Conservation (phyloP, 805 yeast genomes). For the Wickerhamomyces ciferrii region DNA sequence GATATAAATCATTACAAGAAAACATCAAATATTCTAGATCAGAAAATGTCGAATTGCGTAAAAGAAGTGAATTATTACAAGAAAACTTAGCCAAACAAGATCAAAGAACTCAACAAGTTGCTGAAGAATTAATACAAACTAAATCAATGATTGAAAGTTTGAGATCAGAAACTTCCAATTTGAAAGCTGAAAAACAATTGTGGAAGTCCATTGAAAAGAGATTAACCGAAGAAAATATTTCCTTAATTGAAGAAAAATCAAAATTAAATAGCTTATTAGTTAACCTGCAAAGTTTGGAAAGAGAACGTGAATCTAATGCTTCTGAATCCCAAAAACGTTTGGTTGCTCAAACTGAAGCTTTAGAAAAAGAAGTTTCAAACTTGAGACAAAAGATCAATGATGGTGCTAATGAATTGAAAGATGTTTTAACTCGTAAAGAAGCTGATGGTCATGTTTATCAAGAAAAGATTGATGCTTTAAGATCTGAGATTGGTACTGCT, state of each 20-base stretch:
- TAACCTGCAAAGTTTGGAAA: conserved; percentile 54
- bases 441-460: conserved; percentile 50
- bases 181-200: conserved; percentile 50
- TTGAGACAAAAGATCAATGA: conserved; percentile 42
- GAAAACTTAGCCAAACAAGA: conserved; percentile 42
- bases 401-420: conserved; percentile 45
- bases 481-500: conserved; percentile 35
- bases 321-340: conserved; percentile 45
- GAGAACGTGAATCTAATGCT: conserved; percentile 53
- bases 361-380: conserved; percentile 40
- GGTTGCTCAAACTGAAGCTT: conserved; percentile 40
- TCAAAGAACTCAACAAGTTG: conserved; percentile 36
- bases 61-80: conserved; percentile 34
- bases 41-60: conserved; percentile 41
- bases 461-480: conserved; percentile 54
- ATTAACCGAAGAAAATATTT: conserved; percentile 45
- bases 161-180: conserved; percentile 39
- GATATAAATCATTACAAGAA: conserved; percentile 35
- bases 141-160: conserved; percentile 40
- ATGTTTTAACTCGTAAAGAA: conserved; percentile 48
- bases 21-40: conserved; percentile 32
- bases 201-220: conserved; percentile 44
- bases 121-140: conserved; percentile 51
- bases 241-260: conserved; percentile 51
- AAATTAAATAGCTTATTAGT: conserved; percentile 51